Percentiles rank a stretch among this genome's conserved stretches.
Conservation (phyloP, 805 yeast species). For the Lipomyces sp. region DNA sequence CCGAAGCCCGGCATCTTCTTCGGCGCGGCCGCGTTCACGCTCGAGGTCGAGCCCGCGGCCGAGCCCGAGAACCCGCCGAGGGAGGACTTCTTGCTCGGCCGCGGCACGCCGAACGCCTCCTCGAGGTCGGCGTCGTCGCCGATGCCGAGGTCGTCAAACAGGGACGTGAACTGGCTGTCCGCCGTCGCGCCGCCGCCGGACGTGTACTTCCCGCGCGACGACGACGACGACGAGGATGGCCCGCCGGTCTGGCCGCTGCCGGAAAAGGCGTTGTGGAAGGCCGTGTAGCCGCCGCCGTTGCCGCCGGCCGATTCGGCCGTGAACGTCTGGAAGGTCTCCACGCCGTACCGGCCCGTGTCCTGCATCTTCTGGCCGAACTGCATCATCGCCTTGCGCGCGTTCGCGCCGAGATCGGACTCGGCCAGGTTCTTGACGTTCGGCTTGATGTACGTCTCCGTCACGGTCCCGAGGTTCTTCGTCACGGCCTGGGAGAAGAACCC, state of each 20-base stretch:
- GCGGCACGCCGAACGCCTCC: constrained; percentile 65
- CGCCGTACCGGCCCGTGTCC: constrained; percentile 76
- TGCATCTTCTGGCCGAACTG: constrained; percentile 94
- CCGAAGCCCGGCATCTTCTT: constrained; percentile 12
- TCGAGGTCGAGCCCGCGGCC: not conserved
- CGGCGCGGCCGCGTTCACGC: not conserved
- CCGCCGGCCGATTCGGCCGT: constrained; percentile 38
- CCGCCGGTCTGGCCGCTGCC: too few relatives aligned
- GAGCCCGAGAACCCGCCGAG: constrained; percentile 45
- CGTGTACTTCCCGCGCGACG: constrained; percentile 5
- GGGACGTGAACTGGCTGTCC: constrained; percentile 31
- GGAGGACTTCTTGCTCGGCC: constrained; percentile 58
- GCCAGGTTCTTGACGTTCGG: constrained; percentile 83
- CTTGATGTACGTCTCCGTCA: constrained; percentile 81
- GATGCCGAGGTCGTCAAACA: constrained; percentile 56
- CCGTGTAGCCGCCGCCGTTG: not conserved
- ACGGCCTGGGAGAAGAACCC: constrained; percentile 85
- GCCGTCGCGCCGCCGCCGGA: not conserved
- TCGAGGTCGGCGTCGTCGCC: constrained; percentile 43
- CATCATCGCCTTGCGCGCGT: constrained; percentile 88
- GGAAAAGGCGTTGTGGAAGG: too few relatives aligned
- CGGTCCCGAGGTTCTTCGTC: constrained; percentile 76
- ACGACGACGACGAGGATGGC: not conserved
- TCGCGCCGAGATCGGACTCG: constrained; percentile 72
- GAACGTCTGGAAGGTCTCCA: constrained; percentile 59